Evolutionary conservation across 441 rosid genomes (phyloP).

Genomic region (Corymbia calophylla): DNA sequence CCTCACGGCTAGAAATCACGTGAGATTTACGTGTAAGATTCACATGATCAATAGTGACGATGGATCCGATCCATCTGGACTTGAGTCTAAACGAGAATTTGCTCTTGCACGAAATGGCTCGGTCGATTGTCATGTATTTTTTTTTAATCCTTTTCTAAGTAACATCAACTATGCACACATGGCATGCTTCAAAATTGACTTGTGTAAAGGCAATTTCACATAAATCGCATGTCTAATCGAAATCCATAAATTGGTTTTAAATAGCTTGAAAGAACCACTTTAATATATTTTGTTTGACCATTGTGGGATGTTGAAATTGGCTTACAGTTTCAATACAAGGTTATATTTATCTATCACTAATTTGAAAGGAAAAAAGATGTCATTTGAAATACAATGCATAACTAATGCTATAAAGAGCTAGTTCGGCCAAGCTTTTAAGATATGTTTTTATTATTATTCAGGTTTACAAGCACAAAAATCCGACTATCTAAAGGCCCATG

Average conservation of each 20-base stretch:
- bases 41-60: not conserved
- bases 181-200: not conserved
- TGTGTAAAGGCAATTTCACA: not conserved
- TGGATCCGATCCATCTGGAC: rapidly evolving
- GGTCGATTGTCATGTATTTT: not conserved
- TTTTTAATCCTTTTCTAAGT: not conserved
- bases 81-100: rapidly evolving
- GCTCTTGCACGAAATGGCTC: not conserved
- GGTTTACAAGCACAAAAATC: not conserved
- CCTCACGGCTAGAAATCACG: too few relatives aligned
- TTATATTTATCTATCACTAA: not conserved
- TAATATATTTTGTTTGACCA: not conserved
- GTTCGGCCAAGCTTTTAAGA: not conserved
- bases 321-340: not conserved
- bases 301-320: not conserved
- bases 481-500: not conserved
- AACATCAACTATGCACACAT: not conserved
- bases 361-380: not conserved
- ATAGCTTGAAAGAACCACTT: not conserved
- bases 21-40: not conserved
- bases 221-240: not conserved
- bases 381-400: not conserved
- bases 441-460: not conserved
- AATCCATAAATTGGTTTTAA: not conserved
- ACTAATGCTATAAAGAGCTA: not conserved